Evolutionary conservation across 148 eudicot genomes (phyloP).

Genomic region (Chenopodium suecicum): DNA sequence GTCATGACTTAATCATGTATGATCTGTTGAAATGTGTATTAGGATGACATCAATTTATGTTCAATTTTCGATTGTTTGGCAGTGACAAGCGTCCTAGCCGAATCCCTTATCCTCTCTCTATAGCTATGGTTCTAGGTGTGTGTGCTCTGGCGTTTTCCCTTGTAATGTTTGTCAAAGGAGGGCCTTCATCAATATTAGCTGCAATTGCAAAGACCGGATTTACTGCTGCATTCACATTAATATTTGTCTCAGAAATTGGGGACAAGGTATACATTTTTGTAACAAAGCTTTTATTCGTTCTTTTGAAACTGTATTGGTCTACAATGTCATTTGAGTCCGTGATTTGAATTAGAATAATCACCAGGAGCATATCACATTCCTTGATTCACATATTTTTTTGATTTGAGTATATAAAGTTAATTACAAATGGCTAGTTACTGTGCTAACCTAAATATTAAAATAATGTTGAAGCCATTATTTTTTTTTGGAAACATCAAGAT

Average conservation of each 20-base stretch:
- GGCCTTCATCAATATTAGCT: constrained; percentile 53
- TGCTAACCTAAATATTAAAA: no score
- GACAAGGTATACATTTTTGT: constrained; percentile 68
- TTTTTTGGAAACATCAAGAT: no score
- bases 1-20: neutral
- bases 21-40: constrained; percentile 18
- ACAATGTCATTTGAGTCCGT: no score
- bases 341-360: no score
- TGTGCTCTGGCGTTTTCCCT: constrained; percentile 55
- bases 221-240: constrained; percentile 87
- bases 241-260: constrained; percentile 94
- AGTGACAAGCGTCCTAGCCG: constrained; percentile 58
- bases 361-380: no score
- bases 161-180: constrained; percentile 53
- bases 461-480: no score
- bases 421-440: no score
- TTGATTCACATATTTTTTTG: no score
- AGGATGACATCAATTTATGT: constrained; percentile 25
- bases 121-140: constrained; percentile 60
- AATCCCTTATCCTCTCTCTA: constrained; percentile 64
- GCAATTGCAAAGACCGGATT: constrained; percentile 92
- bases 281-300: constrained; percentile 2
- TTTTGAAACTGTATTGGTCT: neutral
- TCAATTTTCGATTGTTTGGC: constrained; percentile 37
- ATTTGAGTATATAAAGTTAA: no score